Evolutionary conservation across 2,329 filamentous ascomycete species (phyloP), one percentile per base, ranked within the genome.

Genomic region (Fusarium sp.): DNA sequence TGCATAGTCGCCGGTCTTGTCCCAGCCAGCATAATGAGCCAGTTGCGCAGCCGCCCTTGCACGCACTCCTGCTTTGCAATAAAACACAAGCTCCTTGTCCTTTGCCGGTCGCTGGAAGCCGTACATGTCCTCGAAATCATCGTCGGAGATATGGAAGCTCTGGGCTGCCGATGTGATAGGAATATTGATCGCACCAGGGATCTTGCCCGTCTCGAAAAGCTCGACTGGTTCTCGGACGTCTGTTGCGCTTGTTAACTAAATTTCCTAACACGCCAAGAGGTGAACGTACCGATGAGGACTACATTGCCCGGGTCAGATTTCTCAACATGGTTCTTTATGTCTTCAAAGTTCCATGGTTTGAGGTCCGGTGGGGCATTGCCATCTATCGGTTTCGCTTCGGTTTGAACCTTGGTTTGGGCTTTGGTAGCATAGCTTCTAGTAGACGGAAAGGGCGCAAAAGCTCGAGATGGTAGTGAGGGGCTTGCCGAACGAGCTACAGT

Each of bases 21-120:
- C 82, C 87, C 93, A 98, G 15, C 95, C 95, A 5, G 91, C 92
- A 79, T 93, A 88, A 76, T 86, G 85, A 35, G 96, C 96, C 81
- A 98, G 82, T 72, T 88, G 87, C 12, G 95, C 95, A 12, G 95
- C 95, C 2, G 93, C 89, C 50, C 87, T 86, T 75, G 93, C 94
- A 79, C 96, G 87, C 72, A 98, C 93, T 5, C 96, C 96, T 0
- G 95, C 91, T 84, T 94, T 97, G 84, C 96, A 99, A 82, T 97
- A 98, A 78, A 98, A 96, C 8, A 98, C 87, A 20, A 97, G 81
- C 72, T 89, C 85, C 36, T 82, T 80, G 48, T 89, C 86, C 67
- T 84, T 85, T 6, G 78, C 77, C 0, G 87, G 95, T 68, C 93
- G 92, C 66, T 87, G 83, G 78, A 93, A 97, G 8, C 94, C 95